Conservation (phyloP, 1,139 yeast genomes). For the Debaryomycetaceae sp. region DNA sequence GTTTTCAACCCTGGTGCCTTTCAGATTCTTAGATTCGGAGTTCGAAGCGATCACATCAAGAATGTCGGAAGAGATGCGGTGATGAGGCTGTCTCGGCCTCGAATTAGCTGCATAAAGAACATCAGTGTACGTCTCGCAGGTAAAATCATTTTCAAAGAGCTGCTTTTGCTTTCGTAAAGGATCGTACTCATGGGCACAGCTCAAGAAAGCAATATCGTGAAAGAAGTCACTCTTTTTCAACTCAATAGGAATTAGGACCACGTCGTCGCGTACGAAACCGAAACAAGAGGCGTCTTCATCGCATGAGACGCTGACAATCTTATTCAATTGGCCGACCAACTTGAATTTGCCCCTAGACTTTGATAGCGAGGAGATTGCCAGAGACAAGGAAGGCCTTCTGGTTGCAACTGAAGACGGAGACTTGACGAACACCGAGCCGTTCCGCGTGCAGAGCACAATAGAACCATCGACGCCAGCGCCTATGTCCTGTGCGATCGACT, state of each 20-base stretch:
- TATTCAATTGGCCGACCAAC: conserved; percentile 42
- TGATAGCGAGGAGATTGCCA: conserved; percentile 15
- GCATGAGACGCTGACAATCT: conserved; percentile 48
- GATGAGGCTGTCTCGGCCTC: no score
- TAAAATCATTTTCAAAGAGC: conserved; percentile 10
- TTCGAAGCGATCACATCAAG: conserved; percentile 6
- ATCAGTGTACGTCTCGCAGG: conserved; percentile 13
- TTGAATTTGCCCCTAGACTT: conserved; percentile 37
- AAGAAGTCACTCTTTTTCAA: conserved; percentile 32
- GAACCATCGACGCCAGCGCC: conserved; percentile 66
- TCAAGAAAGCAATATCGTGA: conserved; percentile 38
- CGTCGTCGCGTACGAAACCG: conserved; percentile 58
- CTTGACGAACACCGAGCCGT: conserved; percentile 50
- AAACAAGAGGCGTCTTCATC: conserved; percentile 61
- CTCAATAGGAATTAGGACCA: conserved; percentile 41
- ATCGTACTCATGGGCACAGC: conserved; percentile 24
- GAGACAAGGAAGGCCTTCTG: conserved; percentile 23
- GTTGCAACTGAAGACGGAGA: conserved; percentile 4
- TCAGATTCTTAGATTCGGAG: conserved; percentile 9
- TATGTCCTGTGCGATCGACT: conserved; percentile 45
- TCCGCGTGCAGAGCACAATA: conserved; percentile 51
- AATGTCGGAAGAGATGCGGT: conserved; percentile 7
- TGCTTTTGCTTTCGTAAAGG: conserved; percentile 22
- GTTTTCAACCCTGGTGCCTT: conserved; percentile 9
- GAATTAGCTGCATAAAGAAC: conserved; percentile 21